Evolutionary conservation across 805 yeast species (phyloP), one percentile per base, ranked within the genome.

Genomic region (Torulaspora maleeae): DNA sequence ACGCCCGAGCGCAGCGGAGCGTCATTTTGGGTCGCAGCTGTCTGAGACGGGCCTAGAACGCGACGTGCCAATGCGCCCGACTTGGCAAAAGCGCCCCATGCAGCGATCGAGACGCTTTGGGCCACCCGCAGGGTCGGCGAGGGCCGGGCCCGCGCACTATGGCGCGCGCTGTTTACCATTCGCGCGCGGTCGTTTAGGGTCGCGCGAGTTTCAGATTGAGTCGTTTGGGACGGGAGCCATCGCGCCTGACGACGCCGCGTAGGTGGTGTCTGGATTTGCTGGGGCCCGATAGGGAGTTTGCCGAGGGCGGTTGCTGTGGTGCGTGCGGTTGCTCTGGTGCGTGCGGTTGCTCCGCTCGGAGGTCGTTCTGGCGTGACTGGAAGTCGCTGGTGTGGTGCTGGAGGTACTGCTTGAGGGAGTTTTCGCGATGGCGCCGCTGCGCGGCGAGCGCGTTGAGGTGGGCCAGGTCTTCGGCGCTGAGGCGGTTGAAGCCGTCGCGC

Each of bases 401-500:
- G 19, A 52, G 35, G 30, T 40, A 52, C 22, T 34, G 36, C 13
- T 44, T 32, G 37, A 52, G 38, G n/a, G 43, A 45, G 20, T 32
- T 40, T 29, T 50, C 44, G 13, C 43, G 36, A 17, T 29, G 33
- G 28, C 38, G 28, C 33, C 43, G 45, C 22, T 19, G 25, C 17
- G 45, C 46, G 24, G 38, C 29, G 20, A 41, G 24, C 24, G 20
- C 29, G 8, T 28, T 42, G 43, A 50, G 54, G 43, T 48, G 59
- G 2, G 50, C 51, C 8, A 61, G 36, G 39, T 63, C 67, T 3
- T 50, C 51, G 15, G 43, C 39, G 36, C 51, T 59, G 38, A 63
- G 45, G 36, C 63, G 51, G 39, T 61, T 64, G 41, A 61, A 56
- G n/a, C 58, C 50, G 36, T 64, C 66, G 11, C 53, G 48, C 22